Percentiles rank a stretch among this genome's conserved stretches.
These are phyloP conservation scores for Amanita rimosa DNA, from an alignment of 768 basidiomycete genomes.

Conservation along the genomic window DNA sequence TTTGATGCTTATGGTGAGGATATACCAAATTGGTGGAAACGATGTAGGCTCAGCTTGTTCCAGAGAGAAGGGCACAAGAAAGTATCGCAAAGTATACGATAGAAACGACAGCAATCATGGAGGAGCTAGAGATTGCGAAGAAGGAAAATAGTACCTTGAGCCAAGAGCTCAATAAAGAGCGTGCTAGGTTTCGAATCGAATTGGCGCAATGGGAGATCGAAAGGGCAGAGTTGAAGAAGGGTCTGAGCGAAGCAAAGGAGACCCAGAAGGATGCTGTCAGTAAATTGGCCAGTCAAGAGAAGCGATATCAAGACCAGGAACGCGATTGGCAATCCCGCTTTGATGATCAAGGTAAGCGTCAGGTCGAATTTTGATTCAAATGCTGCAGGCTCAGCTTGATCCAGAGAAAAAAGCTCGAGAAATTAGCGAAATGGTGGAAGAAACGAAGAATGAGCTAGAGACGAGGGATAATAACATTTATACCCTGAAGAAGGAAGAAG, in stretches of 20 bases:
- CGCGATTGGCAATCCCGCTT: too few species aligned
- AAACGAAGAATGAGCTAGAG: too few species aligned
- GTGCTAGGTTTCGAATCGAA: neutral
- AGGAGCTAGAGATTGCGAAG: neutral
- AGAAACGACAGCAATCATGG: slow-evolving; percentile 15
- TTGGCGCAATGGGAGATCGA: neutral
- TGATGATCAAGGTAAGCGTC: too few species aligned
- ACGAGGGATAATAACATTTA: neutral
- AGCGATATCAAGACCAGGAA: too few species aligned
- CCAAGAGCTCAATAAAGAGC: neutral
- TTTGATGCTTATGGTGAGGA: neutral
- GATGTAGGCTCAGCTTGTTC: neutral
- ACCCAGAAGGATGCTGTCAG: too few species aligned
- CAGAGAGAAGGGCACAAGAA: neutral
- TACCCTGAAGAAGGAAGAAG: neutral
- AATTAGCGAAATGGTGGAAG: too few species aligned
- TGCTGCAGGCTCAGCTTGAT: too few species aligned
- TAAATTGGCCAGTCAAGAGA: neutral
- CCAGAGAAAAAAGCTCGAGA: too few species aligned
- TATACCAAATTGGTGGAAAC: neutral
- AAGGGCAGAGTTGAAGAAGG: neutral
- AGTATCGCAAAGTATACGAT: slow-evolving; percentile 18
- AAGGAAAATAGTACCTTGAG: too few species aligned
- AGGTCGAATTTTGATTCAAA: too few species aligned
- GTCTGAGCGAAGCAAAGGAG: too few species aligned